These are phyloP conservation scores for Penium margaritaceum DNA, from an alignment of 139 green algal species.

Conservation along the genomic window DNA sequence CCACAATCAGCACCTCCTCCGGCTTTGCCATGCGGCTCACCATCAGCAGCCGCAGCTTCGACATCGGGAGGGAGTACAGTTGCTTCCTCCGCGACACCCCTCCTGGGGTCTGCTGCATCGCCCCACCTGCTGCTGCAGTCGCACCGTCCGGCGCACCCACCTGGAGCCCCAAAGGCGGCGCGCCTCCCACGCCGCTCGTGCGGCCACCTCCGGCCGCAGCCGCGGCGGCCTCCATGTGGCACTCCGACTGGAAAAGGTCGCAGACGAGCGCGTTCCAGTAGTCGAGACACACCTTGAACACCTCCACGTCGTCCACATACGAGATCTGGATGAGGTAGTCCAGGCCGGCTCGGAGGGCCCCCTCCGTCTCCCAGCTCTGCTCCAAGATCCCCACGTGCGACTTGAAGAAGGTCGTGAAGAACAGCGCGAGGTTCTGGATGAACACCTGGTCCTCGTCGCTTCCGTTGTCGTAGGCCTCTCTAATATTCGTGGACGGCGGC, in stretches of 20 bases:
- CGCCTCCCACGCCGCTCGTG: no score
- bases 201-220: no score
- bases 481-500: conserved; percentile 26
- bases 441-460: conserved; percentile 60
- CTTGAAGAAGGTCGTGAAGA: conserved; percentile 91
- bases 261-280: conserved; percentile 97
- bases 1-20: conserved; percentile 96
- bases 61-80: conserved; percentile 73
- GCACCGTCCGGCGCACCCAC: neutral
- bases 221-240: conserved; percentile 21
- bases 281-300: conserved; percentile 98
- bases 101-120: neutral
- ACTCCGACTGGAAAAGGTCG: conserved; percentile 72
- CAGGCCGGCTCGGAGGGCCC: conserved; percentile 62
- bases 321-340: conserved; percentile 68
- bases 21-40: conserved; percentile 91
- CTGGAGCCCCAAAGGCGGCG: conserved; percentile 1
- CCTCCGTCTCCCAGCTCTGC: conserved; percentile 45
- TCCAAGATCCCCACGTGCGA: conserved; percentile 59
- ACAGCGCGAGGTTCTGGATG: conserved; percentile 94
- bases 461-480: conserved; percentile 40
- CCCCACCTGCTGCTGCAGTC: neutral
- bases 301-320: conserved; percentile 88
- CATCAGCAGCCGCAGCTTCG: conserved; percentile 68
- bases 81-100: conserved; percentile 33